Conservation (phyloP, 192 early-diverging fungal species). For the Rhizophagus sp. region DNA sequence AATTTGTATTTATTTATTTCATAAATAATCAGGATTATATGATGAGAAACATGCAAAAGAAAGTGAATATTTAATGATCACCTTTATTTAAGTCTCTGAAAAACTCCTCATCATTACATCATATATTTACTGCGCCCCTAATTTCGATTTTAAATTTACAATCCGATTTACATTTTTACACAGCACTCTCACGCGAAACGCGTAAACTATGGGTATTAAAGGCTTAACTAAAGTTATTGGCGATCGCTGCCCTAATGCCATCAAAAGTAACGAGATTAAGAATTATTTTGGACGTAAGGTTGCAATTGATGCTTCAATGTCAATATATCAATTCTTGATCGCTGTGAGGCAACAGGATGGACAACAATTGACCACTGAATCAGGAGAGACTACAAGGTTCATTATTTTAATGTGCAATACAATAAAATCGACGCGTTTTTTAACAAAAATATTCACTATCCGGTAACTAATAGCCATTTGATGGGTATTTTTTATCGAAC, state of each 20-base stretch:
- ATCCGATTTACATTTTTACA: no score
- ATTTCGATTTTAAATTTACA: no score
- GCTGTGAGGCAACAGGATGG: conserved; percentile 90
- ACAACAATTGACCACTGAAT: conserved; percentile 83
- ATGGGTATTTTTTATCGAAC: conserved; percentile 98
- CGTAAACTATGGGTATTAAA: conserved; percentile 71
- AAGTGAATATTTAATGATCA: no score
- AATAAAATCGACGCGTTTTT: not conserved
- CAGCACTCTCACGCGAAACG: no score
- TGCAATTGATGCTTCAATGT: conserved; percentile 97
- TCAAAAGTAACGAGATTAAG: conserved; percentile 81
- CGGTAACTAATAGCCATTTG: conserved; percentile 67
- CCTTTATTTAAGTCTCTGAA: no score
- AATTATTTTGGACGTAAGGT: conserved; percentile 93
- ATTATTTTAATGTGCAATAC: not conserved
- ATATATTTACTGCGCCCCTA: no score
- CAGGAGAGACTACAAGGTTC: conserved; percentile 89
- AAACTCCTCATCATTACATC: no score
- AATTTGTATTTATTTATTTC: no score
- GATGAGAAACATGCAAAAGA: no score
- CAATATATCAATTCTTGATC: conserved; percentile 98
- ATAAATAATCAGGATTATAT: no score
- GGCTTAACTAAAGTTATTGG: conserved; percentile 90
- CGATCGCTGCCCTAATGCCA: conserved; percentile 85
- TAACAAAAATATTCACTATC: not conserved